Percentiles rank a stretch among this genome's conserved stretches.
Conservation (phyloP, 73 alveolate genomes). For the Stentor coeruleus region DNA sequence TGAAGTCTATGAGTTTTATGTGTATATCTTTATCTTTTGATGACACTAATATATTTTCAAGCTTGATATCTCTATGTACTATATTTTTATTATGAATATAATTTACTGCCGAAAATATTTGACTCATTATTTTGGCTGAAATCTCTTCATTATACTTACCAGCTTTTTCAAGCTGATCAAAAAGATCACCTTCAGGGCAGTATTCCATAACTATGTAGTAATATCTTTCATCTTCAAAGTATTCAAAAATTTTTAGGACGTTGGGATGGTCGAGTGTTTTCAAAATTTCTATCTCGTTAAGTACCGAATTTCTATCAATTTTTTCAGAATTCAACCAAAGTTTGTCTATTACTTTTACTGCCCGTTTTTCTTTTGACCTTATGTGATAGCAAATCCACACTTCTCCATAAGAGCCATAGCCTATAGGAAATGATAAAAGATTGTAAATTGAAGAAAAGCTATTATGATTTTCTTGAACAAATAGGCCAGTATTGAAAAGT, state of each 20-base stretch:
- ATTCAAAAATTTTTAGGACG: slow-evolving; percentile 33
- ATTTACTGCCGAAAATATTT: slow-evolving; percentile 62
- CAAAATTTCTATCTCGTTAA: slow-evolving; percentile 41
- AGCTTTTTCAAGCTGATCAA: slow-evolving; percentile 20
- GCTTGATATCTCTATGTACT: slow-evolving; percentile 92
- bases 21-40: slow-evolving; percentile 59
- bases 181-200: slow-evolving; percentile 44
- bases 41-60: slow-evolving; percentile 84
- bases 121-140: slow-evolving; percentile 51
- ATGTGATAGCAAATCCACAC: no score
- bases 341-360: no score
- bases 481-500: no score
- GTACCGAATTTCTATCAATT: background rate
- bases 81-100: slow-evolving; percentile 84
- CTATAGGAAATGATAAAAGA: no score
- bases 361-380: no score
- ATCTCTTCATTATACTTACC: background rate
- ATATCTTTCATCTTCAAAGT: slow-evolving; percentile 32
- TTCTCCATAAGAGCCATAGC: no score
- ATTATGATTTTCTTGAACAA: no score
- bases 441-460: no score
- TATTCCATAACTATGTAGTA: slow-evolving; percentile 38
- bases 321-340: background rate
- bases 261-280: slow-evolving; percentile 42
- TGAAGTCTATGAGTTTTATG: slow-evolving; percentile 80